Conservation (phyloP, 176 grass and related monocot species). For the Poa pratensis region DNA sequence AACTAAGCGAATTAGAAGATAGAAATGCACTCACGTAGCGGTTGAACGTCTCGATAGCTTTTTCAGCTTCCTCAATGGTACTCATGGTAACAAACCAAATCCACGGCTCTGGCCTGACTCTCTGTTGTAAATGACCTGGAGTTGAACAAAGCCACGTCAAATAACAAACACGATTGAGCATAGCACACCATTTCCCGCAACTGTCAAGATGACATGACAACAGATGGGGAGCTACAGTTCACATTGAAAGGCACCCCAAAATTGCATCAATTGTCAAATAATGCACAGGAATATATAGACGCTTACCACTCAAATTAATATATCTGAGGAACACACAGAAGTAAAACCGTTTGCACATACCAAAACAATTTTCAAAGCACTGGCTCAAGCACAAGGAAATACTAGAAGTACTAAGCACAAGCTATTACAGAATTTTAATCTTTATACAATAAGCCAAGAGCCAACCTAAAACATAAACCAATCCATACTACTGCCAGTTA, state of each 20-base stretch:
- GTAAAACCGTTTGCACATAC: background rate
- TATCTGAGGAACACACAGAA: background rate
- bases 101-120: slow-evolving; percentile 33
- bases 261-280: background rate
- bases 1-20: background rate
- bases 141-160: background rate
- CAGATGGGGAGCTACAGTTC: background rate
- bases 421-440: background rate
- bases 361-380: background rate
- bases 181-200: background rate
- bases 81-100: slow-evolving; percentile 88
- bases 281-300: background rate
- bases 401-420: background rate
- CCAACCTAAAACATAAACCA: background rate
- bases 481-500: background rate
- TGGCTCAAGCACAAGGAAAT: background rate
- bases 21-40: slow-evolving; percentile 61
- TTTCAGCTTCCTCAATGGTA: slow-evolving; percentile 84
- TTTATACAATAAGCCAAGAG: background rate
- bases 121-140: slow-evolving; percentile 36
- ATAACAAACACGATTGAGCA: background rate
- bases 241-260: background rate
- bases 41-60: slow-evolving; percentile 74
- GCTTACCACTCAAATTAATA: background rate
- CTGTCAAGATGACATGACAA: background rate